A percentile compares a stretch with the other conserved stretches of the same genome.
These are phyloP conservation scores for Candolleomyces efflorescens DNA, from an alignment of 768 basidiomycete genomes.

Conservation along the genomic window DNA sequence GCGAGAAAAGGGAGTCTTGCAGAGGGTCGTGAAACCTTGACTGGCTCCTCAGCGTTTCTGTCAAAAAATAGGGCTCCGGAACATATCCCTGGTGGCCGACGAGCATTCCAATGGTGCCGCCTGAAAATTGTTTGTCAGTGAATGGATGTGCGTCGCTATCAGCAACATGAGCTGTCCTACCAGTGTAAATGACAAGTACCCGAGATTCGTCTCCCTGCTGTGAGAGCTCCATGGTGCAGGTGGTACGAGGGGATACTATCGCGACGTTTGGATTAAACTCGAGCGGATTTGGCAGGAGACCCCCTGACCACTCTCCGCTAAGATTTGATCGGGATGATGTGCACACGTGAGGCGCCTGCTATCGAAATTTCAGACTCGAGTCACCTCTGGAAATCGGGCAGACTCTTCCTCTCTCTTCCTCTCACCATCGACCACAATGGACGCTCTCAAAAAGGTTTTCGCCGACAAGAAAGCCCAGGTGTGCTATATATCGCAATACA, in stretches of 20 bases:
- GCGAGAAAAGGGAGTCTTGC: conserved; percentile 82
- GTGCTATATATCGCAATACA: background rate
- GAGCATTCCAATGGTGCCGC: conserved; percentile 89
- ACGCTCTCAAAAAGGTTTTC: conserved; percentile 67
- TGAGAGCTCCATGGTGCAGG: conserved; percentile 42
- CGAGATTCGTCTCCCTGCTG: conserved; percentile 61
- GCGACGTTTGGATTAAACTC: background rate
- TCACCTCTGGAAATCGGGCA: conserved; percentile 16
- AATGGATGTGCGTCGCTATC: background rate
- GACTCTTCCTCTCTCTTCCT: conserved; percentile 9
- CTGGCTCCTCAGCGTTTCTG: conserved; percentile 78
- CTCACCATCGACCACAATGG: conserved; percentile 42
- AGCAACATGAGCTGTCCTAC: conserved; percentile 17
- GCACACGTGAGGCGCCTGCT: conserved; percentile 7
- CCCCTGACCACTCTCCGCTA: conserved; percentile 10
- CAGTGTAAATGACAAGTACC: conserved; percentile 88
- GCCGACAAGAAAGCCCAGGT: conserved; percentile 59
- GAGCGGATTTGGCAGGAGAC: conserved; percentile 3
- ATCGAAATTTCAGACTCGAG: conserved; percentile 11
- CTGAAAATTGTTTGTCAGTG: conserved; percentile 16
- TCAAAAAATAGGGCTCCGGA: conserved; percentile 84
- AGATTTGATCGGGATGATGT: conserved; percentile 20
- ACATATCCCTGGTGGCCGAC: conserved; percentile 73
- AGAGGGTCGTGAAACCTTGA: conserved; percentile 89
- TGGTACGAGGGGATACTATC: background rate